Conservation (phyloP, 352 stramenopile genomes). For the Phytopythium boreale region DNA sequence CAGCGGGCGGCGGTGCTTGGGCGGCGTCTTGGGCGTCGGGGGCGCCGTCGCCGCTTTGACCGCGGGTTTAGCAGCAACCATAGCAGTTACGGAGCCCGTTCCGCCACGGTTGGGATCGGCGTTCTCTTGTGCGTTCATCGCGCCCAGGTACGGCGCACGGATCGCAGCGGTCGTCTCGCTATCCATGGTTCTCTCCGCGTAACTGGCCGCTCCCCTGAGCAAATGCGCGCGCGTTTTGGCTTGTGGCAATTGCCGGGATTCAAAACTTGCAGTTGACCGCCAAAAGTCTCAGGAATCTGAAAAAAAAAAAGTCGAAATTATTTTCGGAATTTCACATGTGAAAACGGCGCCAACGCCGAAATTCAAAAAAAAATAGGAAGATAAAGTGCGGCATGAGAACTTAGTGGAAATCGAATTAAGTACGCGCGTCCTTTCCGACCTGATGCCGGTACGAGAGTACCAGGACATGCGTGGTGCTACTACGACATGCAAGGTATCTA, state of each 20-base stretch:
- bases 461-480: too few relatives aligned
- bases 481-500: background rate
- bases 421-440: background rate
- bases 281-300: too few relatives aligned
- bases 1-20: slow-evolving; percentile 20
- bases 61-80: slow-evolving; percentile 7
- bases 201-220: background rate
- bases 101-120: slow-evolving; percentile 14
- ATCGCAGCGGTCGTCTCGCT: slow-evolving; percentile 1
- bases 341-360: background rate
- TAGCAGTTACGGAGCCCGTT: slow-evolving; percentile 4
- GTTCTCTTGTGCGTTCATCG: slow-evolving; percentile 33
- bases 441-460: too few relatives aligned
- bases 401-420: background rate
- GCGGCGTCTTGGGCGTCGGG: background rate
- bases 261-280: background rate
- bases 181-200: slow-evolving; percentile 17
- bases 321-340: background rate
- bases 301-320: slow-evolving; percentile 1
- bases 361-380: background rate
- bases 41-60: slow-evolving; percentile 13
- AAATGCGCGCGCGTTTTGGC: background rate
- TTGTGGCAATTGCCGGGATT: slow-evolving; percentile 1
- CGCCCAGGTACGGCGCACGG: background rate
- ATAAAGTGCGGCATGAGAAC: background rate